phyloP scores from a whole-genome alignment of 352 stramenopile genomes.

The Pseudoperonospora humuli region DNA sequence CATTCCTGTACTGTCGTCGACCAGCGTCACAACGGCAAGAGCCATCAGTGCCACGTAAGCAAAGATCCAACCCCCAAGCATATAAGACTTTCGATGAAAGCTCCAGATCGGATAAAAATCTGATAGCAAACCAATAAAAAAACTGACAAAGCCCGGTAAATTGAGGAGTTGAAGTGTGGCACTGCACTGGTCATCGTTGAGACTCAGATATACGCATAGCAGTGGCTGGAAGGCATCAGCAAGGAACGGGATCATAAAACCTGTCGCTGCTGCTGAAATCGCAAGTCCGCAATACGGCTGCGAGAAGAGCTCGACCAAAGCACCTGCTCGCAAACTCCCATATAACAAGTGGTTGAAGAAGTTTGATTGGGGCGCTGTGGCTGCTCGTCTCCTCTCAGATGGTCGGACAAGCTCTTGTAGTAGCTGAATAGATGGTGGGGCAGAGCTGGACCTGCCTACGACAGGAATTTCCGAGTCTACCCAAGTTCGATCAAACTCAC shows the following conservation, averaged over 20 bases:
- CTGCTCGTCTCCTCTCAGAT: conserved; percentile 33
- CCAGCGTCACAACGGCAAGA: conserved; percentile 48
- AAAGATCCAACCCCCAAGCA: conserved; percentile 62
- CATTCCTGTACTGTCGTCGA: conserved; percentile 37
- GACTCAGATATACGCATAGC: conserved; percentile 45
- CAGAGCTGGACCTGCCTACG: conserved; percentile 46
- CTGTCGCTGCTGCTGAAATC: conserved; percentile 42
- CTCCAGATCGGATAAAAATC: conserved; percentile 73
- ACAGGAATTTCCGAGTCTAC: conserved; percentile 44
- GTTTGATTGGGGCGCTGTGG: conserved; percentile 36
- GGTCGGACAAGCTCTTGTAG: conserved; percentile 41
- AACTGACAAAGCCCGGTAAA: conserved; percentile 49
- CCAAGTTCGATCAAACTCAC: conserved; percentile 50
- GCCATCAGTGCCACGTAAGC: conserved; percentile 65
- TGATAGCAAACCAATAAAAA: conserved; percentile 71
- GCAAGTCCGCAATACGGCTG: conserved; percentile 52
- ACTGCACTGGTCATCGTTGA: conserved; percentile 37
- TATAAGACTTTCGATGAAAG: conserved; percentile 75
- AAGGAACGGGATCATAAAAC: conserved; percentile 66
- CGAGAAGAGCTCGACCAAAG: conserved; percentile 49
- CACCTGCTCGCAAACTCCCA: conserved; percentile 48
- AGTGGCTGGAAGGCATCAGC: conserved; percentile 55
- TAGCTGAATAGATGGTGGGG: conserved; percentile 55
- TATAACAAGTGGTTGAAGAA: conserved; percentile 77
- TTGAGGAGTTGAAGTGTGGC: conserved; percentile 47